Evolutionary conservation across 805 yeast genomes (phyloP), one percentile per base, ranked within the genome.

Genomic region (Pichia membranifaciens): DNA sequence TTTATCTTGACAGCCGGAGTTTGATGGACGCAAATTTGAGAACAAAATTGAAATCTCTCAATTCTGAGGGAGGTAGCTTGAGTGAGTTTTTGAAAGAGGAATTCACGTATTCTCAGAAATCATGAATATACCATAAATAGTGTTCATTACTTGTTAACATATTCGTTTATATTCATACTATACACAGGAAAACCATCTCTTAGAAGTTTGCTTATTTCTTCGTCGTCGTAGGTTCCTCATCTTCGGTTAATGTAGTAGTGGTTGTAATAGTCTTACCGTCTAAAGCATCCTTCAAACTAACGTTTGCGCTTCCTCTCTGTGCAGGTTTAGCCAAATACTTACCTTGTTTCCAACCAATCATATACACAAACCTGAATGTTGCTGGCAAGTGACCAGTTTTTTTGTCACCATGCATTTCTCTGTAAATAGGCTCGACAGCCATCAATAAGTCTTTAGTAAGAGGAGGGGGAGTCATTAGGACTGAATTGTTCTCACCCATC

Each of bases 261-360:
- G 28, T 4, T 2, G 53, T 12, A 2, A 51, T 50, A n/a, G 17
- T 43, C 6, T 44, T 39, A 39, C 54, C 54, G 42, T 52, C 55
- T 43, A 81, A 64, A 10, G 79, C 79, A 50, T 86, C 90, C 60
- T 83, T 82, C 58, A 87, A 66, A 51, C 71, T 80, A 36, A 86
- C 73, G 57, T 81, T 78, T 1, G 82, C 93, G 18, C 84, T 58
- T 1, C 96, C 95, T 52, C 95, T 70, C 43, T 74, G 74, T 50
- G 85, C 72, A 1, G 95, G 91, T 59, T 81, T 69, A 3, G 90
- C 88, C 60, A 85, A 87, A 43, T 65, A 60, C 6, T 77, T 76
- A 46, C 86, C 75, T 53, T 82, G 80, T 61, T 85, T 87, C 96
- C 96, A 87, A 3, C 95, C 96, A 59, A 87, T 84, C 88, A 87